These are phyloP conservation scores for Pichia membranifaciens DNA, from an alignment of 805 yeast species.

Conservation along the genomic window DNA sequence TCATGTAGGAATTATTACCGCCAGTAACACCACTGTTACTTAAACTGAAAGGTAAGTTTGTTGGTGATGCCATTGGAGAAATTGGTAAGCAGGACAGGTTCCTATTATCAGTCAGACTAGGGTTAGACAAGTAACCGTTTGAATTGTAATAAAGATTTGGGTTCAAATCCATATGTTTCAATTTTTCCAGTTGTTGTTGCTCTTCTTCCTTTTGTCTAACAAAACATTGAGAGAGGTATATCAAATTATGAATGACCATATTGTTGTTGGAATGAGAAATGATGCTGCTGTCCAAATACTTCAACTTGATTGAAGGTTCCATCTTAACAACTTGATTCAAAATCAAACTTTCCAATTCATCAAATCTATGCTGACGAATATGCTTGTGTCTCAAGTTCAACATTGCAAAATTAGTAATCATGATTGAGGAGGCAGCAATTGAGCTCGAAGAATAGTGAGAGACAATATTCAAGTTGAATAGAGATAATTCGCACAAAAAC, in stretches of 20 bases:
- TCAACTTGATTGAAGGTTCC: slow-evolving; percentile 24
- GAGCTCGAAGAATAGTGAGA: slow-evolving; percentile 42
- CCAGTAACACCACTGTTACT: neutral
- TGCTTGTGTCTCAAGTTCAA: slow-evolving; percentile 34
- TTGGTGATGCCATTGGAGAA: slow-evolving; percentile 30
- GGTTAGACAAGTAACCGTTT: slow-evolving; percentile 5
- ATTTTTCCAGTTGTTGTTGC: slow-evolving; percentile 9
- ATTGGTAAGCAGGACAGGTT: slow-evolving; percentile 12
- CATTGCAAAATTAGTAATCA: slow-evolving; percentile 42
- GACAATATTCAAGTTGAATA: slow-evolving; percentile 54
- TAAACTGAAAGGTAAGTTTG: slow-evolving; percentile 13
- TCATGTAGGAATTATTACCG: slow-evolving; percentile 10
- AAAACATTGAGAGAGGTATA: slow-evolving; percentile 24
- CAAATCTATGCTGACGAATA: slow-evolving; percentile 25
- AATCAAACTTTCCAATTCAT: slow-evolving; percentile 26
- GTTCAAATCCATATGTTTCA: slow-evolving; percentile 9
- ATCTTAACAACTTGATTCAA: slow-evolving; percentile 21
- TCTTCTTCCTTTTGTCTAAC: slow-evolving; percentile 22
- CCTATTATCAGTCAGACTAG: slow-evolving; percentile 1
- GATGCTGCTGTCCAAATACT: slow-evolving; percentile 20
- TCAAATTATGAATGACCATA: slow-evolving; percentile 22
- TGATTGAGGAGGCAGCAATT: slow-evolving; percentile 47
- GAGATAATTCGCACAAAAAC: slow-evolving; percentile 60
- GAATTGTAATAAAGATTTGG: slow-evolving; percentile 7
- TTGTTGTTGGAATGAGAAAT: slow-evolving; percentile 13